phyloP scores from a whole-genome alignment of 2,329 filamentous ascomycete species.

The Penicillium carneum region DNA sequence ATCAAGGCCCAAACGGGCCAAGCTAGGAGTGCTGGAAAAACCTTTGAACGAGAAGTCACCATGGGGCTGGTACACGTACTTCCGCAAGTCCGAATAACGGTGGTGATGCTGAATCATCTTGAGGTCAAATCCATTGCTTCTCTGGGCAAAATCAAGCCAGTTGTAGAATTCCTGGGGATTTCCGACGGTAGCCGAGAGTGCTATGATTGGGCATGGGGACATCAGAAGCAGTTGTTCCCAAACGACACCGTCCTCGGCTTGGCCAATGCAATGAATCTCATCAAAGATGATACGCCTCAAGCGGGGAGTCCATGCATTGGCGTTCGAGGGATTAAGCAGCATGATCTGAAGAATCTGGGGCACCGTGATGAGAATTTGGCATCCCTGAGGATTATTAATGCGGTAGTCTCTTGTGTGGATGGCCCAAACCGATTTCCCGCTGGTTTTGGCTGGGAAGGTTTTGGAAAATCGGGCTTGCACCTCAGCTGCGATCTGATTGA shows the following conservation, averaged over 20 bases:
- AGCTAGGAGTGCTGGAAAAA: slow-evolving; percentile 45
- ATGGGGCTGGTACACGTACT: slow-evolving; percentile 70
- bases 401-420: slow-evolving; percentile 79
- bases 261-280: slow-evolving; percentile 80
- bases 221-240: slow-evolving; percentile 81
- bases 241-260: slow-evolving; percentile 75
- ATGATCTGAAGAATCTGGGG: slow-evolving; percentile 82
- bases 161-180: slow-evolving; percentile 73
- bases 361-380: slow-evolving; percentile 78
- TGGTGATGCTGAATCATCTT: slow-evolving; percentile 72
- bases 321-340: slow-evolving; percentile 71
- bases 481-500: slow-evolving; percentile 84
- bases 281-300: slow-evolving; percentile 82
- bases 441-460: slow-evolving; percentile 58
- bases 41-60: slow-evolving; percentile 60
- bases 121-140: slow-evolving; percentile 67
- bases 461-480: slow-evolving; percentile 78
- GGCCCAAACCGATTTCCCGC: slow-evolving; percentile 74
- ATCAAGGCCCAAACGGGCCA: slow-evolving; percentile 56
- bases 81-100: slow-evolving; percentile 79
- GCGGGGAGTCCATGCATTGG: slow-evolving; percentile 69
- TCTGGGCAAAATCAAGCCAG: slow-evolving; percentile 72
- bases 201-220: slow-evolving; percentile 78
- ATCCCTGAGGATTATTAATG: slow-evolving; percentile 75
- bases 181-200: slow-evolving; percentile 79